These are phyloP conservation scores for Phaeosphaeria sp. DNA, from an alignment of 2,329 filamentous ascomycete species.

Conservation along the genomic window DNA sequence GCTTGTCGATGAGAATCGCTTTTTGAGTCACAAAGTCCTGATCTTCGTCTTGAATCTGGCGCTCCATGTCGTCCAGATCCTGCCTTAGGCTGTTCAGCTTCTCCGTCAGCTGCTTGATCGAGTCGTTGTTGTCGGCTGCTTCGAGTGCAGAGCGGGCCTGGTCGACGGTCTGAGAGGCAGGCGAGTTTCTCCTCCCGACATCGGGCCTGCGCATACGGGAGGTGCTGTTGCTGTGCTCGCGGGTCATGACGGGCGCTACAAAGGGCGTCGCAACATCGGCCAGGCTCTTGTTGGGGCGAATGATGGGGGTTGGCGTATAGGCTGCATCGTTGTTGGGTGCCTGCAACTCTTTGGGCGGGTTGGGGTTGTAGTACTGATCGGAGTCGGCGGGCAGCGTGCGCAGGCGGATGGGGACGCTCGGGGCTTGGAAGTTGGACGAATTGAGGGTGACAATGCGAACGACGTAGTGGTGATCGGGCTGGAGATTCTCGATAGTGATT, in stretches of 20 bases:
- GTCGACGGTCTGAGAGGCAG: slow-evolving; percentile 62
- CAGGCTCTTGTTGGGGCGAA: slow-evolving; percentile 59
- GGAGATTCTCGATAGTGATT: slow-evolving; percentile 88
- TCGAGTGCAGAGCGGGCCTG: slow-evolving; percentile 45
- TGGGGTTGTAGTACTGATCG: slow-evolving; percentile 56
- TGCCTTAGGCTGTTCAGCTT: slow-evolving; percentile 79
- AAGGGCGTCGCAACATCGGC: slow-evolving; percentile 69
- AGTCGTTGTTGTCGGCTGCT: slow-evolving; percentile 46
- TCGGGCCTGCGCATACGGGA: slow-evolving; percentile 67
- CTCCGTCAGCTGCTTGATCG: slow-evolving; percentile 77
- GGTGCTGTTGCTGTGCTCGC: slow-evolving; percentile 68
- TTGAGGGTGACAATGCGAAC: slow-evolving; percentile 92
- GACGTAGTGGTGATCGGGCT: slow-evolving; percentile 89
- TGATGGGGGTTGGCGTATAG: slow-evolving; percentile 59
- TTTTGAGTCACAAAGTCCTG: slow-evolving; percentile 57
- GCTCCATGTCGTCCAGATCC: slow-evolving; percentile 81
- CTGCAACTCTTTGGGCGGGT: slow-evolving; percentile 56
- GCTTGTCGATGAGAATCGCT: slow-evolving; percentile 70
- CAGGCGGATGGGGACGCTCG: slow-evolving; percentile 83
- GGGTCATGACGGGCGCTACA: slow-evolving; percentile 64
- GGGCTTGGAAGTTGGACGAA: slow-evolving; percentile 88
- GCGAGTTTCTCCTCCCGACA: slow-evolving; percentile 76
- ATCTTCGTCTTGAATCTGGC: slow-evolving; percentile 69
- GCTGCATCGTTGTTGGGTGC: slow-evolving; percentile 49
- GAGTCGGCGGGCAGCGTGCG: slow-evolving; percentile 65